Conservation (phyloP, 2,329 filamentous ascomycete genomes). For the Penicillium polonicum region DNA sequence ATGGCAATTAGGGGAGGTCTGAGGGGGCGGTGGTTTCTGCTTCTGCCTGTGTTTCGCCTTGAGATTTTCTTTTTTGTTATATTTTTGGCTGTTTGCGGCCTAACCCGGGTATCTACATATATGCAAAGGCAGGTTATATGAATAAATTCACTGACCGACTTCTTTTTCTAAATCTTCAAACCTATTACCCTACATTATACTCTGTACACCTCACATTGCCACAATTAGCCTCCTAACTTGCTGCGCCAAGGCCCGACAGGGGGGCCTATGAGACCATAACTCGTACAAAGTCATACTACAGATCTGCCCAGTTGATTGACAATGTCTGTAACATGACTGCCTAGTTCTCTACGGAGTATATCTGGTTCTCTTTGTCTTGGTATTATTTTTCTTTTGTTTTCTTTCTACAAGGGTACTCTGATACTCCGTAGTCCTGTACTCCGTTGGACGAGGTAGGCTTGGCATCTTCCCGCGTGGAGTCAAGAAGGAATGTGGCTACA, state of each 20-base stretch:
- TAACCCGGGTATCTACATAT: neutral
- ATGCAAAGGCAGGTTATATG: neutral
- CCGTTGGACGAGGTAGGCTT: conserved; percentile 1
- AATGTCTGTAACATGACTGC: neutral
- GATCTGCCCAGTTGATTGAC: neutral
- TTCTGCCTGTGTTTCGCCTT: conserved; percentile 12
- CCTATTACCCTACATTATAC: neutral
- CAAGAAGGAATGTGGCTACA: conserved; percentile 8
- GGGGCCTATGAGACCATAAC: neutral
- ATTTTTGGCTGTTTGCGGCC: conserved; percentile 3
- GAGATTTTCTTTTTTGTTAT: neutral
- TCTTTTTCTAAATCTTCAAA: neutral
- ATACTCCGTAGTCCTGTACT: neutral
- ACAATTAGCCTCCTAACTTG: conserved; percentile 3
- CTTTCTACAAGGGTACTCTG: neutral
- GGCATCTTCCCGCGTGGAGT: conserved; percentile 16
- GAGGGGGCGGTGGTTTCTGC: conserved; percentile 10
- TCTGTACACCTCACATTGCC: conserved; percentile 1
- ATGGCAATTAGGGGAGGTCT: conserved; percentile 2
- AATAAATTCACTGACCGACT: neutral
- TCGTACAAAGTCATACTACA: neutral
- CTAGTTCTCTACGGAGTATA: neutral
- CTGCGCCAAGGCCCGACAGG: conserved; percentile 2
- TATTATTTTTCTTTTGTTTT: neutral
- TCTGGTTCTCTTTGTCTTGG: neutral